Conservation (phyloP, 768 basidiomycete genomes). For the Asterophora parasitica region DNA sequence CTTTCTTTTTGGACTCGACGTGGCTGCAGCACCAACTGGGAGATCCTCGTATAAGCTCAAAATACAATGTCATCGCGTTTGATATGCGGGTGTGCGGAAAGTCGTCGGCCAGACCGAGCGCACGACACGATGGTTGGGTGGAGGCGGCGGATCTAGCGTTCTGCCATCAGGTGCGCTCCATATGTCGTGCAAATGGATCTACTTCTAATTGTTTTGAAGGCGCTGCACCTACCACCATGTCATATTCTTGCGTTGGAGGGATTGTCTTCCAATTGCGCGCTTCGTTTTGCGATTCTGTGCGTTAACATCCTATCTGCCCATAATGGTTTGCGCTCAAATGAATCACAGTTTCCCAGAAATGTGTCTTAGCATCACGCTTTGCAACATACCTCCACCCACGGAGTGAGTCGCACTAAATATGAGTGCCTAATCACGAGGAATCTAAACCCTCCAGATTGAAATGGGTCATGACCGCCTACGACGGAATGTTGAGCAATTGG, state of each 20-base stretch:
- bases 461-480: constrained; percentile 56
- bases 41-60: constrained; percentile 52
- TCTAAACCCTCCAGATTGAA: constrained; percentile 38
- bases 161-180: constrained; percentile 49
- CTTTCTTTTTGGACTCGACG: constrained; percentile 60
- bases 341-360: constrained; percentile 62
- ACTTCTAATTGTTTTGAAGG: constrained; percentile 28
- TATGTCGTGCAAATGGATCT: background rate
- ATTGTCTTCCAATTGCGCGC: constrained; percentile 49
- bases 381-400: constrained; percentile 60
- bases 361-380: constrained; percentile 62
- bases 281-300: constrained; percentile 64
- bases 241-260: constrained; percentile 72
- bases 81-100: constrained; percentile 64
- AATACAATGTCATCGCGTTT: constrained; percentile 72
- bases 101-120: constrained; percentile 48
- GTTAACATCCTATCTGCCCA: constrained; percentile 22
- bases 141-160: constrained; percentile 74
- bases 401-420: constrained; percentile 53
- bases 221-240: constrained; percentile 57
- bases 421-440: constrained; percentile 1
- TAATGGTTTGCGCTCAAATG: background rate
- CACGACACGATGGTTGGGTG: constrained; percentile 69
- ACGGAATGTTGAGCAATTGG: constrained; percentile 60
- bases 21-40: constrained; percentile 67